phyloP scores from a whole-genome alignment of 2,329 filamentous ascomycete genomes.

The Knoxdaviesia proteae region DNA sequence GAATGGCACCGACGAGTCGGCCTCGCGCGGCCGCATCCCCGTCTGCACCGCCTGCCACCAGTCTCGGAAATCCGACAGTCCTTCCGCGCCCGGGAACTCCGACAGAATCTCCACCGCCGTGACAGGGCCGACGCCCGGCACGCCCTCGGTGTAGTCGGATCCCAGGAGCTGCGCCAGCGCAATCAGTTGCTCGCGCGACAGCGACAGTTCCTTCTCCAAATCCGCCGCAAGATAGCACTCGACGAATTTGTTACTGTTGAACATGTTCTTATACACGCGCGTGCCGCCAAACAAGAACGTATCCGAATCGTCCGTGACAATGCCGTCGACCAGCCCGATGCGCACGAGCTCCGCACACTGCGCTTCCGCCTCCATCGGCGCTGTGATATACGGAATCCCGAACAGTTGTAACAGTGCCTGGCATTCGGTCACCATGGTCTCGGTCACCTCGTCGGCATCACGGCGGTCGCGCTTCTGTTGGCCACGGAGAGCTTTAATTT shows the following conservation, averaged over 20 bases:
- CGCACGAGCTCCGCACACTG: conserved; percentile 84
- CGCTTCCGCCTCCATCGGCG: conserved; percentile 96
- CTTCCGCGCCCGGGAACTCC: conserved; percentile 48
- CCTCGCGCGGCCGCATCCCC: conserved; percentile 40
- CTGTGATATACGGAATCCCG: conserved; percentile 87
- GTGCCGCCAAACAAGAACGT: conserved; percentile 94
- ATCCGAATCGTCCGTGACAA: conserved; percentile 94
- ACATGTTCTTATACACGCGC: conserved; percentile 98
- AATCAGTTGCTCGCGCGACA: conserved; percentile 75
- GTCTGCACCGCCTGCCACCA: conserved; percentile 75
- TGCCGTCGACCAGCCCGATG: conserved; percentile 81
- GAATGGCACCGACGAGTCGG: conserved; percentile 41
- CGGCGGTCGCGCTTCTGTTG: conserved; percentile 93
- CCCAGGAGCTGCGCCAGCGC: conserved; percentile 77
- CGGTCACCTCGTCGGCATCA: conserved; percentile 90
- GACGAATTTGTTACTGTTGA: conserved; percentile 93
- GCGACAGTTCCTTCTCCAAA: conserved; percentile 70
- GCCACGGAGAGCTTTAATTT: conserved; percentile 67
- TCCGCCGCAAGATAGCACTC: conserved; percentile 81
- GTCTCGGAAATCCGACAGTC: conserved; percentile 55
- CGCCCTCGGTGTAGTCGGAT: conserved; percentile 84
- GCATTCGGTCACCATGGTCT: conserved; percentile 89
- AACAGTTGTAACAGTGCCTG: conserved; percentile 80
- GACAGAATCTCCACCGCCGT: conserved; percentile 86
- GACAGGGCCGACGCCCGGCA: conserved; percentile 79